phyloP scores from a whole-genome alignment of 1,139 yeast species.

The Saccharomycopsis hybrid region DNA sequence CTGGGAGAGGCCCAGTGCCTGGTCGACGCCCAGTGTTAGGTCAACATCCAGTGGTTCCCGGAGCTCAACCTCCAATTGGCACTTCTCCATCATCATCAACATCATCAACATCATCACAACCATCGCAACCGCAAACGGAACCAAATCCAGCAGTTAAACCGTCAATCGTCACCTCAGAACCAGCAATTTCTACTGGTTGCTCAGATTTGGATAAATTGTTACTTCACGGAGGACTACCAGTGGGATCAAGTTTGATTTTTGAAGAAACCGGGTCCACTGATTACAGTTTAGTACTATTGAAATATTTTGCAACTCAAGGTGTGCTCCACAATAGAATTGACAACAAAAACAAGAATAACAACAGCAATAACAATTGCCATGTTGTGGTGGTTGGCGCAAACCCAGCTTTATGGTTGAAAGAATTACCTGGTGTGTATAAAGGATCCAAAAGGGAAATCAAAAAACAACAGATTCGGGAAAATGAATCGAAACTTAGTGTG shows the following conservation, averaged over 20 bases:
- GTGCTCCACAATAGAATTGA: conserved; percentile 57
- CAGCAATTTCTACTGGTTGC: conserved; percentile 74
- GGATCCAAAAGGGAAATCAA: conserved; percentile 65
- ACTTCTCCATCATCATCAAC: background rate
- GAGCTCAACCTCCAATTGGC: background rate
- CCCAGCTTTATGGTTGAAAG: conserved; percentile 49
- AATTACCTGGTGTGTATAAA: conserved; percentile 73
- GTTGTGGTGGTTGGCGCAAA: conserved; percentile 53
- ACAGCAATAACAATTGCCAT: conserved; percentile 40
- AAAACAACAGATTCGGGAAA: conserved; percentile 48
- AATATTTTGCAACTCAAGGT: conserved; percentile 77
- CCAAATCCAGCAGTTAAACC: conserved; percentile 56
- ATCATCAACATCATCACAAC: too few species aligned
- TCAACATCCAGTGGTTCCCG: too few species aligned
- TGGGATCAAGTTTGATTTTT: conserved; percentile 62
- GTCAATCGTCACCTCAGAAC: conserved; percentile 67
- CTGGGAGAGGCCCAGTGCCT: too few species aligned
- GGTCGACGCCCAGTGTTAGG: too few species aligned
- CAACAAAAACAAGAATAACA: conserved; percentile 20
- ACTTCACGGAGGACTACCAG: conserved; percentile 80
- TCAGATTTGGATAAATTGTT: conserved; percentile 67
- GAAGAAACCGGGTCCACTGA: conserved; percentile 91
- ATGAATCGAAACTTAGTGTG: conserved; percentile 61
- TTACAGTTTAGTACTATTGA: conserved; percentile 65
- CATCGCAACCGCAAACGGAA: background rate